Evolutionary conservation across 345 rosid species (phyloP).

Genomic region (Psidium guajava): DNA sequence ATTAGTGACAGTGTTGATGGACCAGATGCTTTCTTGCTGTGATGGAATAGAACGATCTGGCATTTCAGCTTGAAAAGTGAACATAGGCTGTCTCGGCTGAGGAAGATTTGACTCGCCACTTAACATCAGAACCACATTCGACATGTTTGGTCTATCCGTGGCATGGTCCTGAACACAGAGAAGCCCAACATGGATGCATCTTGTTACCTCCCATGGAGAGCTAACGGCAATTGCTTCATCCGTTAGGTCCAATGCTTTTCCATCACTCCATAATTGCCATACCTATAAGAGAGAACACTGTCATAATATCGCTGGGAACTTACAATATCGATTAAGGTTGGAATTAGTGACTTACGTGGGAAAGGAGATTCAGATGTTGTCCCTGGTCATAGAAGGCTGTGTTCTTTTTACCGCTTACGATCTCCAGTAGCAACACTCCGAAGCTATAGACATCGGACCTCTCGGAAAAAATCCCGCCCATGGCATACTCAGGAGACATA

Average conservation of each 20-base stretch:
- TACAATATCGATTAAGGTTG: not conserved
- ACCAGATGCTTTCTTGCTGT: not conserved
- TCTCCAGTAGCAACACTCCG: conserved; percentile 12
- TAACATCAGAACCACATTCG: not conserved
- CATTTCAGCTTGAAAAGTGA: not conserved
- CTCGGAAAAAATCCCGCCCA: not conserved
- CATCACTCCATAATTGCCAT: not conserved
- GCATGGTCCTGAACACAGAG: conserved; percentile 21
- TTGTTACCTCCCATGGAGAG: not conserved
- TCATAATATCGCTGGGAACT: too few relatives aligned
- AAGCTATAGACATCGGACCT: conserved; percentile 9
- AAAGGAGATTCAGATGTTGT: not conserved
- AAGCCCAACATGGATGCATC: not conserved
- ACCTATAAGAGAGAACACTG: not conserved
- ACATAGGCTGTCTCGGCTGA: not conserved
- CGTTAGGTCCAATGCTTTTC: not conserved
- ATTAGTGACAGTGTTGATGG: not conserved
- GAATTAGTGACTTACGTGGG: conserved; percentile 1
- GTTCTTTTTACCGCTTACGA: conserved; percentile 9
- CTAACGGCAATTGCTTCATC: not conserved
- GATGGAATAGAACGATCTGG: not conserved
- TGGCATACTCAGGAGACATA: conserved; percentile 14
- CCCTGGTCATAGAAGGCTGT: not conserved
- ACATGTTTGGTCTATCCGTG: conserved; percentile 19
- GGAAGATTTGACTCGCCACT: not conserved